Conservation (phyloP, 148 eudicot genomes). For the Silene uniflora region DNA sequence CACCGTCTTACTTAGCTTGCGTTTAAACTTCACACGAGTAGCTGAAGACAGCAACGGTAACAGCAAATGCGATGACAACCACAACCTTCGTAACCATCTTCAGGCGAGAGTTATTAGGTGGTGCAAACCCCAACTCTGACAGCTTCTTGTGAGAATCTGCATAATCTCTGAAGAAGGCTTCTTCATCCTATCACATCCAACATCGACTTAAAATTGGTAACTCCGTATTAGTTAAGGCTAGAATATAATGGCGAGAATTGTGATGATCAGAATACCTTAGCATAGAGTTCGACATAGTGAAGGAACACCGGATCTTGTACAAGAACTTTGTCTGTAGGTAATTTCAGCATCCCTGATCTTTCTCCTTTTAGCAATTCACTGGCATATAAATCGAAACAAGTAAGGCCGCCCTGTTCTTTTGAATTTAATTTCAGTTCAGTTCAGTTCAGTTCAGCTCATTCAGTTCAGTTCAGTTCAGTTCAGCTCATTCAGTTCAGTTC, state of each 20-base stretch:
- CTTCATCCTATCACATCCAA: constrained; percentile 52
- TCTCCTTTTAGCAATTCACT: constrained; percentile 77
- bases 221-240: neutral
- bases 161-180: constrained; percentile 78
- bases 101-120: constrained; percentile 16
- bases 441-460: too few relatives aligned
- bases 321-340: constrained; percentile 73
- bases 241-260: too few relatives aligned
- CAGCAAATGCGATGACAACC: constrained; percentile 40
- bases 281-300: constrained; percentile 58
- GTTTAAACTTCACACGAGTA: constrained; percentile 38
- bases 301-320: constrained; percentile 58
- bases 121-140: constrained; percentile 67
- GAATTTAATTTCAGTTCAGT: too few relatives aligned
- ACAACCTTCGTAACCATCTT: constrained; percentile 18
- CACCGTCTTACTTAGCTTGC: neutral
- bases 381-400: neutral
- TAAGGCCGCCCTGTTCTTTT: too few relatives aligned
- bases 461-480: too few relatives aligned
- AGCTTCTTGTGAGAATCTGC: constrained; percentile 86
- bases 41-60: constrained; percentile 40
- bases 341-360: constrained; percentile 54
- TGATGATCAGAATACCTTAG: constrained; percentile 40
- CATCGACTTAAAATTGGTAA: neutral
- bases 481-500: too few relatives aligned